Evolutionary conservation across 768 basidiomycete species (phyloP).

Genomic region (Termitomyces sp.): DNA sequence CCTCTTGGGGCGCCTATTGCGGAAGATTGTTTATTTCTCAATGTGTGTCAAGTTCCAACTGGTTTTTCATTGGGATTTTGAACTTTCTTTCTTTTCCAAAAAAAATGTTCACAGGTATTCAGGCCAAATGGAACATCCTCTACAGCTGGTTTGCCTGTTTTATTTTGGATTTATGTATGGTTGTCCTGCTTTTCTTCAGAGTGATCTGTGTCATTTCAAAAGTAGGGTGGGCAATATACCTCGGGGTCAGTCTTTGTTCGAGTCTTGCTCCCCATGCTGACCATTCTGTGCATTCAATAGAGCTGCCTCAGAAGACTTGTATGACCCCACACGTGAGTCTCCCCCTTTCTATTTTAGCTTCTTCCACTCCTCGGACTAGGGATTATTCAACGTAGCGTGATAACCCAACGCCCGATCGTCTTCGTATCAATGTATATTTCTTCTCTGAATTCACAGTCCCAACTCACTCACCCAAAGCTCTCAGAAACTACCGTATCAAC

Average conservation of each 20-base stretch:
- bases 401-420: slow-evolving; percentile 46
- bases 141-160: slow-evolving; percentile 28
- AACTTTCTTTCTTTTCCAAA: background rate
- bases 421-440: slow-evolving; percentile 43
- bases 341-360: background rate
- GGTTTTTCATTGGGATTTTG: background rate
- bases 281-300: slow-evolving; percentile 19
- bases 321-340: slow-evolving; percentile 42
- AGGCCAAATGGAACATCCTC: slow-evolving; percentile 23
- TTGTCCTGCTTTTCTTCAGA: slow-evolving; percentile 1
- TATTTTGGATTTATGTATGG: slow-evolving; percentile 32
- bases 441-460: background rate
- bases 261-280: background rate
- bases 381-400: slow-evolving; percentile 42
- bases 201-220: background rate
- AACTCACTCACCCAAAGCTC: background rate
- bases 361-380: slow-evolving; percentile 22
- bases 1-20: slow-evolving; percentile 38
- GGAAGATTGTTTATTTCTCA: slow-evolving; percentile 54
- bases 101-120: slow-evolving; percentile 23
- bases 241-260: slow-evolving; percentile 25
- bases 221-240: slow-evolving; percentile 46
- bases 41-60: slow-evolving; percentile 27
- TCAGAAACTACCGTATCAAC: slow-evolving; percentile 52
- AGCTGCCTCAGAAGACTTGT: slow-evolving; percentile 34